These are phyloP conservation scores for Whalleya microplaca DNA, from an alignment of 2,329 filamentous ascomycete species.

Conservation along the genomic window DNA sequence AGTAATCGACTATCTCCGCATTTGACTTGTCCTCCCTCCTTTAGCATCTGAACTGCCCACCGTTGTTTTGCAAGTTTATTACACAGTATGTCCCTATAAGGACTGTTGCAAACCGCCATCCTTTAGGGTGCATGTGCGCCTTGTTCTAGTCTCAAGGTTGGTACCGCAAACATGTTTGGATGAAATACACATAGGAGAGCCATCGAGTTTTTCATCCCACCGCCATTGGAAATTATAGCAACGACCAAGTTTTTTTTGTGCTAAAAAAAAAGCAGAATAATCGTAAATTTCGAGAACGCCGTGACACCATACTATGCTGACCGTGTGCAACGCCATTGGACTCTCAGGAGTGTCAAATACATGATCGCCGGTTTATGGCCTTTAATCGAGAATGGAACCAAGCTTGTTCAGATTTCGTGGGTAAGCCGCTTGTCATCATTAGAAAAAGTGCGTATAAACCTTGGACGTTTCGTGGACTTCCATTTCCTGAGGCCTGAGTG, in stretches of 20 bases:
- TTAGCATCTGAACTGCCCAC: background rate
- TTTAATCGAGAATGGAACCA: constrained; percentile 38
- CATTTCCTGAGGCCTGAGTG: constrained; percentile 76
- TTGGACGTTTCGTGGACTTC: constrained; percentile 99
- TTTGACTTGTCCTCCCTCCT: background rate
- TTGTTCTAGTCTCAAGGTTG: constrained; percentile 1
- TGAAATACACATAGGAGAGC: constrained; percentile 5
- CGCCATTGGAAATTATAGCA: constrained; percentile 30
- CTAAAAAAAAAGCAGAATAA: constrained; percentile 31
- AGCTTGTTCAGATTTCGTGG: constrained; percentile 35
- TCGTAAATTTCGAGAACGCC: constrained; percentile 50
- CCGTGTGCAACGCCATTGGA: constrained; percentile 54
- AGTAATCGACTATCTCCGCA: constrained; percentile 1
- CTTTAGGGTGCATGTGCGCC: background rate
- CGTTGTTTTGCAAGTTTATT: constrained; percentile 3
- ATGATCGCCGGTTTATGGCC: constrained; percentile 45
- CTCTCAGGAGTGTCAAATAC: constrained; percentile 55
- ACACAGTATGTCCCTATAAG: constrained; percentile 5
- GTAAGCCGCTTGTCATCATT: constrained; percentile 51
- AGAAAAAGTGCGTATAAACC: constrained; percentile 99
- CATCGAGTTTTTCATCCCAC: constrained; percentile 15
- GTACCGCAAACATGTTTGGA: constrained; percentile 14
- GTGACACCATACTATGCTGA: constrained; percentile 63
- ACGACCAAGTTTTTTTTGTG: constrained; percentile 23
- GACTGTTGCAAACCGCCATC: constrained; percentile 1